Conservation (phyloP, 495 filamentous ascomycete species). For the Halenospora varia region DNA sequence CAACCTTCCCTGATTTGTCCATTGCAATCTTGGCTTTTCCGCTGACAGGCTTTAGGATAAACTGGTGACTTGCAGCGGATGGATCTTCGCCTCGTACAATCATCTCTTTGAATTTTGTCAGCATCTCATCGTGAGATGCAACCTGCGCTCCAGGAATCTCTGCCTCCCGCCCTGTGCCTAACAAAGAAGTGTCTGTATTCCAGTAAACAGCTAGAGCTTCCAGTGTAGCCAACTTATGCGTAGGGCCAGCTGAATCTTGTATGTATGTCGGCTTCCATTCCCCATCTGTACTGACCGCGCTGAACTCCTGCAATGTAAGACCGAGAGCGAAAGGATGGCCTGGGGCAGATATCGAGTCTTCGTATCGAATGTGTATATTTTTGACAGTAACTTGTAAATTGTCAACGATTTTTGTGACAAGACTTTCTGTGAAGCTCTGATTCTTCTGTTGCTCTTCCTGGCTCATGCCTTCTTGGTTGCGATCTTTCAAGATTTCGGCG, state of each 20-base stretch:
- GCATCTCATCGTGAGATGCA: conserved; percentile 62
- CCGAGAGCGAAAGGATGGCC: conserved; percentile 94
- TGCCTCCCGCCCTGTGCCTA: conserved; percentile 73
- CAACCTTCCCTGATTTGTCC: conserved; percentile 79
- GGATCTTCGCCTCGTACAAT: conserved; percentile 64
- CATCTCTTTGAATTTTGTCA: conserved; percentile 68
- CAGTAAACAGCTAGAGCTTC: conserved; percentile 90
- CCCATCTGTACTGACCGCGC: conserved; percentile 89
- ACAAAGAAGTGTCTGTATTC: conserved; percentile 85
- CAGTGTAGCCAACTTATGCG: conserved; percentile 87
- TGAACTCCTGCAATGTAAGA: conserved; percentile 88
- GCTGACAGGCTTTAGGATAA: conserved; percentile 90
- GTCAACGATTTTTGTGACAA: conserved; percentile 94
- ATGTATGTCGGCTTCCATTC: conserved; percentile 95
- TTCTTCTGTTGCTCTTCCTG: conserved; percentile 91
- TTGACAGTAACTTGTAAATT: conserved; percentile 96
- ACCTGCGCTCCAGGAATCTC: conserved; percentile 47
- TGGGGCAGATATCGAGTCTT: conserved; percentile 92
- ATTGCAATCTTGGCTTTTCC: conserved; percentile 89
- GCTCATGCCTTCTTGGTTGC: conserved; percentile 87
- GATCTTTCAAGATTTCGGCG: conserved; percentile 87
- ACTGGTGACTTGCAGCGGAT: conserved; percentile 63
- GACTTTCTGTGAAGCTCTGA: conserved; percentile 92
- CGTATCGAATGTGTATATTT: conserved; percentile 96
- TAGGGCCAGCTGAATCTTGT: conserved; percentile 72